These are phyloP conservation scores for Hypoxylon fuscum DNA, from an alignment of 495 filamentous ascomycete species.

Conservation along the genomic window DNA sequence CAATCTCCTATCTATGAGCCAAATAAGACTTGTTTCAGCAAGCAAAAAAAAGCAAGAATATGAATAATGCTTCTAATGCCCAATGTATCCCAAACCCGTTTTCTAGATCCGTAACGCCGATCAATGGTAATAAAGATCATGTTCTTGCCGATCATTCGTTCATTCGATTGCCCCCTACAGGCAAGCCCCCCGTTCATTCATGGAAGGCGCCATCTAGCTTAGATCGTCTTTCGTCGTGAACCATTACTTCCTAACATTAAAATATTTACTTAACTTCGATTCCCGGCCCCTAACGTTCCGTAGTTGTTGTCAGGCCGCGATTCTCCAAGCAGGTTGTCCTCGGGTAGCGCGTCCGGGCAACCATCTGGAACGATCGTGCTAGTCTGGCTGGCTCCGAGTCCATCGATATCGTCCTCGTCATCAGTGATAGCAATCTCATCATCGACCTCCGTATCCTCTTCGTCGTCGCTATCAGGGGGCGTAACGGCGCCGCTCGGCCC, in stretches of 20 bases:
- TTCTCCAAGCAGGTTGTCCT: not conserved
- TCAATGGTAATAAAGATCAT: slow-evolving; percentile 8
- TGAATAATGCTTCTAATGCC: not conserved
- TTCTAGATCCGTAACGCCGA: slow-evolving; percentile 37
- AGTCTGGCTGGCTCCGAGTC: slow-evolving; percentile 4
- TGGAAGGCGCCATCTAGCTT: too few species aligned
- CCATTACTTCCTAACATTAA: slow-evolving; percentile 19
- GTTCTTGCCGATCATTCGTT: not conserved
- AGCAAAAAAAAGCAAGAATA: not conserved
- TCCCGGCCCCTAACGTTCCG: slow-evolving; percentile 11
- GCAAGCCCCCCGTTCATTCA: not conserved
- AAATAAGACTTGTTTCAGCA: not conserved
- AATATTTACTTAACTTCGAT: not conserved
- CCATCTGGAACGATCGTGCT: slow-evolving; percentile 12
- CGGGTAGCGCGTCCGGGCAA: not conserved
- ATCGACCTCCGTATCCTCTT: slow-evolving; percentile 39
- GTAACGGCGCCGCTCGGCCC: slow-evolving; percentile 63
- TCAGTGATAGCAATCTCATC: slow-evolving; percentile 17
- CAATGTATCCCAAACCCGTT: slow-evolving; percentile 20
- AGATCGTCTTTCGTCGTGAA: slow-evolving; percentile 4
- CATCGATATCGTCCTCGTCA: slow-evolving; percentile 25
- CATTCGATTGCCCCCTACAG: not conserved
- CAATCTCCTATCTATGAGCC: not conserved
- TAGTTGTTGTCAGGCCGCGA: slow-evolving; percentile 3
- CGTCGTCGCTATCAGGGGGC: slow-evolving; percentile 49